phyloP scores from a whole-genome alignment of 2,329 filamentous ascomycete genomes.

The Colletotrichum trifolii region DNA sequence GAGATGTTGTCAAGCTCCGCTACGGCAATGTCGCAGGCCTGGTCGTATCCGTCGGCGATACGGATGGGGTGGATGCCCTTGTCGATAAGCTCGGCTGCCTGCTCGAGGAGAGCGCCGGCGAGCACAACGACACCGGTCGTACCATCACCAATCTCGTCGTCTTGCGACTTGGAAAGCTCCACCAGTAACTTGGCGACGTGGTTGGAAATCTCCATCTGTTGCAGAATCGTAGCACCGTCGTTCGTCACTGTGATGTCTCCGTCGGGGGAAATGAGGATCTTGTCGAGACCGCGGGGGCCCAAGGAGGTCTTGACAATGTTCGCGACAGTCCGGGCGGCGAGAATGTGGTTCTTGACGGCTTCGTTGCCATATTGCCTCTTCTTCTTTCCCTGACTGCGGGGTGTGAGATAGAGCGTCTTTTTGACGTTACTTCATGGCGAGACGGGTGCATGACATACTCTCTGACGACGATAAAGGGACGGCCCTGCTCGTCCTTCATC shows the following conservation, averaged over 20 bases:
- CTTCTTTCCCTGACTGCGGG: slow-evolving; percentile 89
- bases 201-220: slow-evolving; percentile 99
- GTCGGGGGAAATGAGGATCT: slow-evolving; percentile 98
- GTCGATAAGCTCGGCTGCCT: slow-evolving; percentile 97
- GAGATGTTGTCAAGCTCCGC: slow-evolving; percentile 92
- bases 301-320: slow-evolving; percentile 98
- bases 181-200: slow-evolving; percentile 97
- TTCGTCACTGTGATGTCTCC: slow-evolving; percentile 99
- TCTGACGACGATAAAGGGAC: slow-evolving; percentile 97
- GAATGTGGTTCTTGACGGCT: slow-evolving; percentile 97
- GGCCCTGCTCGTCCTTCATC: slow-evolving; percentile 96
- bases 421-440: slow-evolving; percentile 1
- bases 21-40: slow-evolving; percentile 96
- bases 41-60: slow-evolving; percentile 97
- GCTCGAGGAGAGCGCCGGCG: slow-evolving; percentile 92
- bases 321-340: slow-evolving; percentile 94
- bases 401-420: slow-evolving; percentile 36
- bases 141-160: slow-evolving; percentile 98
- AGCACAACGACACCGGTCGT: slow-evolving; percentile 98
- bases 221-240: slow-evolving; percentile 96
- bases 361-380: slow-evolving; percentile 97
- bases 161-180: slow-evolving; percentile 97
- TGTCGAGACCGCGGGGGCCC: slow-evolving; percentile 95
- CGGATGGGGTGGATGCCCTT: slow-evolving; percentile 99
- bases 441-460: slow-evolving; percentile 72